Conservation (phyloP, 2,329 filamentous ascomycete genomes). For the Exophiala lecanii-corni region DNA sequence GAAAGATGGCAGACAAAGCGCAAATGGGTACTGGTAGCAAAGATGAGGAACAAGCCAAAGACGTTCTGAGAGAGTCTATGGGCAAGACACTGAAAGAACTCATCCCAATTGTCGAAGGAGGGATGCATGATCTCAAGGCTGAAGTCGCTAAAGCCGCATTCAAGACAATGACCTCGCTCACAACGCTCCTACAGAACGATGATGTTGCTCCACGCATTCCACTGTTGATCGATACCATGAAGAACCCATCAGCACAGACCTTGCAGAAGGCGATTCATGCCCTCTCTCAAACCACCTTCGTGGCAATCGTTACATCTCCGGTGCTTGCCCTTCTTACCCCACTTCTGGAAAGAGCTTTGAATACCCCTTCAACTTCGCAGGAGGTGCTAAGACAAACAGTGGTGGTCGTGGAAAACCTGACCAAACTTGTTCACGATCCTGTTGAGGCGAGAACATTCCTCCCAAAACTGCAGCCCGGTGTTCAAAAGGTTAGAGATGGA, state of each 20-base stretch:
- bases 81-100: constrained; percentile 78
- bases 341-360: constrained; percentile 87
- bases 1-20: constrained; percentile 92
- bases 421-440: constrained; percentile 93
- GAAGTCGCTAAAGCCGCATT: constrained; percentile 83
- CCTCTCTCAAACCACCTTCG: constrained; percentile 96
- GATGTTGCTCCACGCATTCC: constrained; percentile 91
- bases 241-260: constrained; percentile 81
- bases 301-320: constrained; percentile 90
- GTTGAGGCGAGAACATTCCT: constrained; percentile 92
- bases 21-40: constrained; percentile 78
- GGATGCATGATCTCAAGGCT: constrained; percentile 93
- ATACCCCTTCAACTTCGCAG: constrained; percentile 83
- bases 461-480: constrained; percentile 89
- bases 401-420: constrained; percentile 95
- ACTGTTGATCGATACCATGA: constrained; percentile 89
- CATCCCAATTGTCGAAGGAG: constrained; percentile 84
- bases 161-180: constrained; percentile 86
- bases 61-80: constrained; percentile 84
- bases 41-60: constrained; percentile 82
- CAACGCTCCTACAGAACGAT: constrained; percentile 88
- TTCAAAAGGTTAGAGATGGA: constrained; percentile 79
- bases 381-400: constrained; percentile 94
- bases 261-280: constrained; percentile 96
- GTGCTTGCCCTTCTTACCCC: constrained; percentile 92